These are phyloP conservation scores for Sporisorium graminicola DNA, from an alignment of 1,284 basidiomycete genomes.

Conservation along the genomic window DNA sequence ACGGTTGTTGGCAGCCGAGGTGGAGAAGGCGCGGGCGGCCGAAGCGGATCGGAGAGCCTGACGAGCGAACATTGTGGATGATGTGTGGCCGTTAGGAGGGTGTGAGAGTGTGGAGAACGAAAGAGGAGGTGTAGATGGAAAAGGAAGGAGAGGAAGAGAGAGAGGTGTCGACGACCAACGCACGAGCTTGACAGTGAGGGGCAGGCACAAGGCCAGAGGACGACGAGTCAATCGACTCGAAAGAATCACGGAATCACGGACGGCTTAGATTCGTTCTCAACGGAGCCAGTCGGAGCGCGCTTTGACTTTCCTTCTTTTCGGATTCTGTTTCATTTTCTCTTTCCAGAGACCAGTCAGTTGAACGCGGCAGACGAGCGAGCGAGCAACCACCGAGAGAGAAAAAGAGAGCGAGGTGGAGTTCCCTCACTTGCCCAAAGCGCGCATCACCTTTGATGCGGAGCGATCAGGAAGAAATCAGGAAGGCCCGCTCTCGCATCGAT, in stretches of 20 bases:
- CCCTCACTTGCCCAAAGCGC: conserved; percentile 21
- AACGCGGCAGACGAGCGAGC: conserved; percentile 15
- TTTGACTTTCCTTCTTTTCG: conserved; percentile 7
- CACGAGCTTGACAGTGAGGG: background rate
- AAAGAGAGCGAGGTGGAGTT: background rate
- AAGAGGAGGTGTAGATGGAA: conserved; percentile 13
- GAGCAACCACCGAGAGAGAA: conserved; percentile 7
- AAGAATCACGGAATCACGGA: conserved; percentile 11
- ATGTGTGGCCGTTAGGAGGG: background rate
- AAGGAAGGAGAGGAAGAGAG: background rate
- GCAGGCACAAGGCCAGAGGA: conserved; percentile 1
- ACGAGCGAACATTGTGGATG: conserved; percentile 56
- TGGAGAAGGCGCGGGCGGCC: conserved; percentile 78
- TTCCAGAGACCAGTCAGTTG: background rate
- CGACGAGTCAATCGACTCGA: conserved; percentile 8
- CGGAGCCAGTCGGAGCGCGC: conserved; percentile 18
- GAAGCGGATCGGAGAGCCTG: conserved; percentile 55
- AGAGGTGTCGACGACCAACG: too few species aligned
- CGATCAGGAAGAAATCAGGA: conserved; percentile 14
- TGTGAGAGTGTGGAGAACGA: conserved; percentile 7
- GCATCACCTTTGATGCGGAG: conserved; percentile 2
- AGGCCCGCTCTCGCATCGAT: conserved; percentile 8
- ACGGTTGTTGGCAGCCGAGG: conserved; percentile 79
- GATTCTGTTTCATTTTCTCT: background rate
- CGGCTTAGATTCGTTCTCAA: conserved; percentile 5